A percentile compares a stretch with the other conserved stretches of the same genome.
These are phyloP conservation scores for Gloeostereum incarnatum DNA, from an alignment of 768 basidiomycete species.

Conservation along the genomic window DNA sequence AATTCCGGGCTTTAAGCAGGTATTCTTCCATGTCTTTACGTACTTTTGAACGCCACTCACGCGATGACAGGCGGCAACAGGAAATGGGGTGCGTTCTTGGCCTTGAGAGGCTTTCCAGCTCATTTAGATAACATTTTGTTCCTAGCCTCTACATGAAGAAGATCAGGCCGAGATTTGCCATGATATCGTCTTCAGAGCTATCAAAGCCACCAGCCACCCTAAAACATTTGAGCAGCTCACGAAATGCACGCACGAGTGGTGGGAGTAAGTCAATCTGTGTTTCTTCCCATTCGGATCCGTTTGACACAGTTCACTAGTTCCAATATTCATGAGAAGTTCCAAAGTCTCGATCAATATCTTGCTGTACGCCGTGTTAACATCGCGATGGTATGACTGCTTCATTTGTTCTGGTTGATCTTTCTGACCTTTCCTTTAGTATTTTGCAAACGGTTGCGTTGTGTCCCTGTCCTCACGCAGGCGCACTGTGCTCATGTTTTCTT, in stretches of 20 bases:
- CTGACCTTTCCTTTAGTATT: conserved; percentile 1
- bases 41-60: not conserved
- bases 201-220: conserved; percentile 9
- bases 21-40: not conserved
- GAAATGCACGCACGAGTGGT: conserved; percentile 7
- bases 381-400: conserved; percentile 1
- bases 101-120: not conserved
- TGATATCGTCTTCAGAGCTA: conserved; percentile 8
- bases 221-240: conserved; percentile 7
- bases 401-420: not conserved
- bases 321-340: not conserved
- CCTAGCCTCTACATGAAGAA: conserved; percentile 5
- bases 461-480: not conserved
- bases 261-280: conserved; percentile 1
- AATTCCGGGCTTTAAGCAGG: conserved; percentile 7
- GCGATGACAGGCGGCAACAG: conserved; percentile 4
- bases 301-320: not conserved
- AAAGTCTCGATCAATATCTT: conserved; percentile 3
- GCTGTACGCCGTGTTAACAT: conserved; percentile 3
- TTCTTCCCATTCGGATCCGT: not conserved
- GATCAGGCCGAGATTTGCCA: conserved; percentile 9
- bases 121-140: not conserved
- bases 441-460: conserved; percentile 2
- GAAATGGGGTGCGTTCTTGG: conserved; percentile 3
- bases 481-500: not conserved